phyloP scores from a whole-genome alignment of 176 grass and related monocot genomes.

The Avena atlantica region DNA sequence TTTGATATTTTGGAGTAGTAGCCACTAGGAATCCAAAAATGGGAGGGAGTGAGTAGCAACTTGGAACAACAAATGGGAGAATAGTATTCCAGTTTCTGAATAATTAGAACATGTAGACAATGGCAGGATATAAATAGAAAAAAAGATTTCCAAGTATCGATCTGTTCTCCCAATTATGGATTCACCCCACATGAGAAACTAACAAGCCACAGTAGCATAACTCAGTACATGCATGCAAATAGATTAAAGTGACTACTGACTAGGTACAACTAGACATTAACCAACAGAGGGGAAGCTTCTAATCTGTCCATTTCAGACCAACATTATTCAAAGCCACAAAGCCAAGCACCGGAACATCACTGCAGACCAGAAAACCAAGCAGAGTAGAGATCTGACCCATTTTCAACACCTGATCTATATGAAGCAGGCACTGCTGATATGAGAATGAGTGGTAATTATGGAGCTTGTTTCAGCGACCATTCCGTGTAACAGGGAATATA shows the following conservation, averaged over 20 bases:
- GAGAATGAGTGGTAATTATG: background rate
- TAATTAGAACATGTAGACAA: too few relatives aligned
- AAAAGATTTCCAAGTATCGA: too few relatives aligned
- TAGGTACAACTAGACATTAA: background rate
- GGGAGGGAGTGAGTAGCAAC: too few relatives aligned
- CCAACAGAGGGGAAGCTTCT: background rate
- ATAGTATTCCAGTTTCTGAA: too few relatives aligned
- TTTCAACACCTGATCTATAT: background rate
- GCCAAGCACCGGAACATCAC: background rate
- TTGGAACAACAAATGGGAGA: too few relatives aligned
- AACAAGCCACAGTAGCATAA: too few relatives aligned
- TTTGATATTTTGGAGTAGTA: too few relatives aligned
- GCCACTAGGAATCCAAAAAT: too few relatives aligned
- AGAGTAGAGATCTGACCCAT: background rate
- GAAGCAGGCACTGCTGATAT: background rate
- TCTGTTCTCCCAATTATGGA: too few relatives aligned
- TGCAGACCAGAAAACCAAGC: background rate
- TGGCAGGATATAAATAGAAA: too few relatives aligned
- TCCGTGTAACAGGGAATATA: slow-evolving; percentile 13
- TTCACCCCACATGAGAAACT: too few relatives aligned
- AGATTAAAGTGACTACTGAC: background rate
- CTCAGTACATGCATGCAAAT: background rate
- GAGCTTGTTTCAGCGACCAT: background rate
- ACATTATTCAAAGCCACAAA: background rate
- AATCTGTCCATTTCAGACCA: background rate